Conservation (phyloP, 495 filamentous ascomycete genomes). For the Aspergillus bridgeri region DNA sequence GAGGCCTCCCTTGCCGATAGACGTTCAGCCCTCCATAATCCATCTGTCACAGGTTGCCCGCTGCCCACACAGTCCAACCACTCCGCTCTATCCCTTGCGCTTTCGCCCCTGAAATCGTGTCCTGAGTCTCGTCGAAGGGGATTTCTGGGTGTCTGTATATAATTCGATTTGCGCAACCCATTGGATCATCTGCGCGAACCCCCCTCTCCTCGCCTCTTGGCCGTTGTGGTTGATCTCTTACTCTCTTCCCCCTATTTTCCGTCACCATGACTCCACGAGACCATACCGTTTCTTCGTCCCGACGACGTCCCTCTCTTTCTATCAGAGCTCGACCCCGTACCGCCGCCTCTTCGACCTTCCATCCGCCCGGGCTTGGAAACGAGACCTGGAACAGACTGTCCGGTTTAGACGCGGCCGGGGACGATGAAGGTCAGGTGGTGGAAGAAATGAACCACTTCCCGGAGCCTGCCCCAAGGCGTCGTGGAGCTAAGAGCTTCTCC, state of each 20-base stretch:
- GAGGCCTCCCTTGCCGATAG: not conserved
- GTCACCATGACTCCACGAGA: conserved; percentile 40
- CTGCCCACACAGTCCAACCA: not conserved
- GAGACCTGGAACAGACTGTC: conserved; percentile 30
- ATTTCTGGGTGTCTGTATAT: conserved; percentile 2
- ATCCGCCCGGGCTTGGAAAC: conserved; percentile 21
- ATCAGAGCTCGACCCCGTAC: conserved; percentile 37
- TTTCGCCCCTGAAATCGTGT: conserved; percentile 6
- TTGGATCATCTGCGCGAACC: not conserved
- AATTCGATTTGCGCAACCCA: conserved; percentile 2
- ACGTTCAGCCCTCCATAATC: conserved; percentile 1
- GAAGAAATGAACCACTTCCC: conserved; percentile 39
- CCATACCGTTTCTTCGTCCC: conserved; percentile 20
- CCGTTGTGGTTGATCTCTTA: conserved; percentile 1
- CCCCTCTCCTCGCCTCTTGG: not conserved
- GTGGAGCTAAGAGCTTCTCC: conserved; percentile 45
- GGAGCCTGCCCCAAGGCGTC: conserved; percentile 34
- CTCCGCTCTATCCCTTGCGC: conserved; percentile 7
- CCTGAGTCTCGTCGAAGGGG: not conserved
- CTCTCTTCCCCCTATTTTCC: conserved; percentile 3
- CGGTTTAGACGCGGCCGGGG: conserved; percentile 24
- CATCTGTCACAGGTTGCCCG: not conserved
- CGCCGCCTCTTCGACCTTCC: conserved; percentile 20
- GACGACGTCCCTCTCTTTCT: conserved; percentile 39
- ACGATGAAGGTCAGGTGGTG: conserved; percentile 25